A percentile compares a stretch with the other conserved stretches of the same genome.
Evolutionary conservation across 495 filamentous ascomycete species (phyloP).

Genomic region (Penicillium cataractarum): DNA sequence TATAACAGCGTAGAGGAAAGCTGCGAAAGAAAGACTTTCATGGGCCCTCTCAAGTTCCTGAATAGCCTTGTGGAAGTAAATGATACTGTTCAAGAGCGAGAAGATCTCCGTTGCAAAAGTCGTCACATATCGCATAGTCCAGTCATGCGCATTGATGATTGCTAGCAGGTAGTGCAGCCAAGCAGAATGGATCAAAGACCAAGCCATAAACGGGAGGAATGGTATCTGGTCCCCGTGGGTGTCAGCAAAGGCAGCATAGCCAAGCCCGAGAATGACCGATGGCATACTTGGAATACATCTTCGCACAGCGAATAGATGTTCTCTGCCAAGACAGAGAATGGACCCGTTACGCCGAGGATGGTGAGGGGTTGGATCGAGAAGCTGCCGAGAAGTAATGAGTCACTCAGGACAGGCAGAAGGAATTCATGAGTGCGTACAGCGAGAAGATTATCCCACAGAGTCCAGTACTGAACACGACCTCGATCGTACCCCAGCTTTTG

Average conservation of each 20-base stretch:
- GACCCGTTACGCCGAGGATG: conserved; percentile 72
- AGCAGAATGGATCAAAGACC: conserved; percentile 69
- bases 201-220: conserved; percentile 75
- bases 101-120: conserved; percentile 74
- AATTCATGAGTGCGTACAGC: conserved; percentile 46
- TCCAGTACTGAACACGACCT: conserved; percentile 73
- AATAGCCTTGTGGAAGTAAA: conserved; percentile 76
- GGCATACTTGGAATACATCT: conserved; percentile 57
- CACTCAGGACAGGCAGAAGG: background rate
- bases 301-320: conserved; percentile 66
- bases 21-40: conserved; percentile 60
- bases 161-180: conserved; percentile 74
- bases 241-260: background rate
- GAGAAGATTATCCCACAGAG: conserved; percentile 70
- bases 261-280: background rate
- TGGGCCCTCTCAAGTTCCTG: conserved; percentile 69
- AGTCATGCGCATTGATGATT: conserved; percentile 74
- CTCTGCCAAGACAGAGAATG: conserved; percentile 74
- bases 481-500: conserved; percentile 69
- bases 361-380: conserved; percentile 72
- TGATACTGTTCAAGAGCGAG: conserved; percentile 70
- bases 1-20: conserved; percentile 72
- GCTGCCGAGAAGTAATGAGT: conserved; percentile 30
- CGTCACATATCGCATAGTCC: conserved; percentile 78
- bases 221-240: conserved; percentile 51